Evolutionary conservation across 257 asterid genomes (phyloP), one percentile per base, ranked within the genome.

Genomic region (Avicennia marina): DNA sequence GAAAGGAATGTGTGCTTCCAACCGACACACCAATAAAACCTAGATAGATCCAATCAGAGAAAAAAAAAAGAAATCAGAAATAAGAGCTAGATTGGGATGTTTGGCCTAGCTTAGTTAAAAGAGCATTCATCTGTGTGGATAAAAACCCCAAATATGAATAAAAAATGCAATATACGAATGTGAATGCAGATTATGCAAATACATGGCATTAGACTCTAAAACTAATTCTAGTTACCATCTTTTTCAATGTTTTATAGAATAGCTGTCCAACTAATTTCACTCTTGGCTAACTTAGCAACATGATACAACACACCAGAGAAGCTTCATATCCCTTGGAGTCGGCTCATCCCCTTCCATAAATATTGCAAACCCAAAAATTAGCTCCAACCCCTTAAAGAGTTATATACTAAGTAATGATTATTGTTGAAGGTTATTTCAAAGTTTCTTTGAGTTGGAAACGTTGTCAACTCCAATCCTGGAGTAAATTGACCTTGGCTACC

Each of bases 1-100:
- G 68, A 29, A 29, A 32, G 24, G 44, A 22, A 39, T n/a, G 16
- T 27, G 52, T 43, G 54, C 56, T 45, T 32, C 60, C 63, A 65
- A 65, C 31, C 4, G 6, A 53, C 22, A 29, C 26, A 50, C 54
- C 41, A 45, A 62, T 53, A 43, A 29, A 56, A 19, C 78, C 68
- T 68, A 40, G 50, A 55, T 31, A 32, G 32, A 48, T 16, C 39
- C 27, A 15, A 59, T n/a, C 19, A 49, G 17, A 1, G 36, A 7
- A 22, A 13, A 7, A 36, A 51, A 62, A 38, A 13, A 39, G 15
- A 24, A 46, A 43, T 9, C 15, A 42, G 20, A n/a, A 17, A 20
- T 5, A 13, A 11, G 5, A 42, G 61, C 56, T 27, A 59, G 61
- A 62, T 22, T 43, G 29, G 40, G 24, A 39, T 25, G 36, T 1